phyloP scores from a whole-genome alignment of 2,329 filamentous ascomycete genomes.

The Venturia carpophila region DNA sequence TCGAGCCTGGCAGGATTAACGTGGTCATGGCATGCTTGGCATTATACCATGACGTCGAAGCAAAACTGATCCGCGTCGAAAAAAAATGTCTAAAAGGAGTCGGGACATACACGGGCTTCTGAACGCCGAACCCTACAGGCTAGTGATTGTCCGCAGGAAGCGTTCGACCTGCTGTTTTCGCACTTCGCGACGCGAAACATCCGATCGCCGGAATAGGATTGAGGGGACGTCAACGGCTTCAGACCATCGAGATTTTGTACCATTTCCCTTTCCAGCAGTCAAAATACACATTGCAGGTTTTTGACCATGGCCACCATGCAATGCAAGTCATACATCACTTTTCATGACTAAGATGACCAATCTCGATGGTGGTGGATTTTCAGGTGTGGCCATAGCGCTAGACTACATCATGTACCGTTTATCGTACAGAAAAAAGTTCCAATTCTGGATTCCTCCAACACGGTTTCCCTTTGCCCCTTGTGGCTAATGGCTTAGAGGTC shows the following conservation, averaged over 20 bases:
- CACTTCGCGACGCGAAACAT: background rate
- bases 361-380: background rate
- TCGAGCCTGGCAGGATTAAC: constrained; percentile 65
- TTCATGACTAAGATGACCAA: constrained; percentile 2
- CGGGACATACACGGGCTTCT: background rate
- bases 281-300: background rate
- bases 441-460: background rate
- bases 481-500: background rate
- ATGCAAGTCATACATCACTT: background rate
- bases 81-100: background rate
- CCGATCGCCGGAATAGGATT: background rate
- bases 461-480: background rate
- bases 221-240: background rate
- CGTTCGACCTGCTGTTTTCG: background rate
- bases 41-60: background rate
- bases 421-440: background rate
- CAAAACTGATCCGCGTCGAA: too few relatives aligned
- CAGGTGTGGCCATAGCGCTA: background rate
- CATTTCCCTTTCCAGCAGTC: background rate
- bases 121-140: background rate
- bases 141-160: background rate
- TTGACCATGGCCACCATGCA: background rate
- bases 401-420: constrained; percentile 3
- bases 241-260: background rate
- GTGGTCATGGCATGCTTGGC: background rate